A percentile compares a stretch with the other conserved stretches of the same genome.
Conservation (phyloP, 2,329 filamentous ascomycete genomes). For the Cordyceps pruinosa region DNA sequence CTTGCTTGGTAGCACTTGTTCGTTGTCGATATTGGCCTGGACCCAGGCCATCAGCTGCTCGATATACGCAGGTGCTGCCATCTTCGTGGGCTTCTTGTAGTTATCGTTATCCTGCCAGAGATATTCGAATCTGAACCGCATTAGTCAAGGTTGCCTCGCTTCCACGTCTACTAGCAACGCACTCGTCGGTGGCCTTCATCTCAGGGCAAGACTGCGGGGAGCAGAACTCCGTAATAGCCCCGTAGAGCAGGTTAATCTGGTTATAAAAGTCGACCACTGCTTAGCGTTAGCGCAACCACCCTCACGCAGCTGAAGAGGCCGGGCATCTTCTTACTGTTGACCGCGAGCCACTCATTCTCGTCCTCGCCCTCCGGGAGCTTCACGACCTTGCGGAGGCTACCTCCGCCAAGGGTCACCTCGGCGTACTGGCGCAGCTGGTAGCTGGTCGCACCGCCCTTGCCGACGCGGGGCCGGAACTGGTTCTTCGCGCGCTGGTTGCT, state of each 20-base stretch:
- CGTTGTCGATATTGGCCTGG: slow-evolving; percentile 90
- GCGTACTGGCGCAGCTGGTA: slow-evolving; percentile 97
- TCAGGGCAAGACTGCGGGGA: slow-evolving; percentile 94
- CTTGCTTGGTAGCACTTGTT: slow-evolving; percentile 87
- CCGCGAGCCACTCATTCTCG: slow-evolving; percentile 94
- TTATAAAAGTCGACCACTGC: slow-evolving; percentile 99
- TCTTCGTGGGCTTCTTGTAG: slow-evolving; percentile 94
- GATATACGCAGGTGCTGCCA: slow-evolving; percentile 94
- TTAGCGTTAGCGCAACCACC: not conserved
- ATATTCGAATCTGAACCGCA: slow-evolving; percentile 75
- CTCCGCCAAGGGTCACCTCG: slow-evolving; percentile 90
- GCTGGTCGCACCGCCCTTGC: slow-evolving; percentile 76
- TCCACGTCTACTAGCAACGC: slow-evolving; percentile 26
- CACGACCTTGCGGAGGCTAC: slow-evolving; percentile 91
- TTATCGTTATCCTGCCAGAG: slow-evolving; percentile 95
- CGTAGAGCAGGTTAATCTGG: slow-evolving; percentile 97
- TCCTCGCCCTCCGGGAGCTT: slow-evolving; percentile 96
- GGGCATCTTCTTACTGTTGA: slow-evolving; percentile 64
- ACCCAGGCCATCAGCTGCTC: slow-evolving; percentile 98
- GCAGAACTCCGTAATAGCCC: slow-evolving; percentile 98
- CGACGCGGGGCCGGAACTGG: slow-evolving; percentile 84
- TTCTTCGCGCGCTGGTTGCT: slow-evolving; percentile 84
- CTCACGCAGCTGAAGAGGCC: not conserved
- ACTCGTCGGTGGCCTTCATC: slow-evolving; percentile 99
- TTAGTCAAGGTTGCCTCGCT: slow-evolving; percentile 15